phyloP scores from a whole-genome alignment of 768 basidiomycete species.

The Leucogyrophana mollusca region DNA sequence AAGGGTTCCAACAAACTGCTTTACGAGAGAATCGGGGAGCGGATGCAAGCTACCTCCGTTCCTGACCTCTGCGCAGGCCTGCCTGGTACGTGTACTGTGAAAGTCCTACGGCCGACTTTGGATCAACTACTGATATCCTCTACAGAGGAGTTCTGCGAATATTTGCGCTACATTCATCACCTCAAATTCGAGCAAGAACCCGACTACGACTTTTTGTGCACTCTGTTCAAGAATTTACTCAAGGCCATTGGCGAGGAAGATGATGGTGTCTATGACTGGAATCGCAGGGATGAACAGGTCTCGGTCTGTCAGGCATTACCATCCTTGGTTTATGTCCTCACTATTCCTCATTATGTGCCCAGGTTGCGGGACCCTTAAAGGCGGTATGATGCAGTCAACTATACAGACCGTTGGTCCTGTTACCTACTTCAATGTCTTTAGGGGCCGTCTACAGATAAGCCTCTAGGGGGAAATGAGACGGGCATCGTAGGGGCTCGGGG shows the following conservation, averaged over 20 bases:
- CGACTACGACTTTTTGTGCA: constrained; percentile 97
- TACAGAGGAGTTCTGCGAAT: constrained; percentile 95
- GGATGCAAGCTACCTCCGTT: constrained; percentile 94
- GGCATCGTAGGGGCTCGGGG: no score
- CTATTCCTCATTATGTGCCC: no score
- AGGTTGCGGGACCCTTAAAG: no score
- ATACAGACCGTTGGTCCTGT: no score
- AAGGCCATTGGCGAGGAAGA: constrained; percentile 89
- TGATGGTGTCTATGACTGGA: constrained; percentile 96
- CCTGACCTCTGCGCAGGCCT: constrained; percentile 94
- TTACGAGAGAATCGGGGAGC: constrained; percentile 99
- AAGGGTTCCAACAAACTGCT: constrained; percentile 99
- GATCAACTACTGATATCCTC: constrained; percentile 2
- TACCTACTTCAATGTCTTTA: no score
- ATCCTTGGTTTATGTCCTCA: no score
- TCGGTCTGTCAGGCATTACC: no score
- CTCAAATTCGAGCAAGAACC: constrained; percentile 97
- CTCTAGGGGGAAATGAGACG: no score
- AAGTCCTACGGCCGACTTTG: neutral
- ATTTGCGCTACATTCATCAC: constrained; percentile 99
- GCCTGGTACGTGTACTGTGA: constrained; percentile 56
- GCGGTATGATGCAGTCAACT: no score
- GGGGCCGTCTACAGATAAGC: no score
- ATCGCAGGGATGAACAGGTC: no score
- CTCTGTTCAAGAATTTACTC: constrained; percentile 88